Conservation (phyloP, 164 flowering plant species). For the Vitis rotundifolia region DNA sequence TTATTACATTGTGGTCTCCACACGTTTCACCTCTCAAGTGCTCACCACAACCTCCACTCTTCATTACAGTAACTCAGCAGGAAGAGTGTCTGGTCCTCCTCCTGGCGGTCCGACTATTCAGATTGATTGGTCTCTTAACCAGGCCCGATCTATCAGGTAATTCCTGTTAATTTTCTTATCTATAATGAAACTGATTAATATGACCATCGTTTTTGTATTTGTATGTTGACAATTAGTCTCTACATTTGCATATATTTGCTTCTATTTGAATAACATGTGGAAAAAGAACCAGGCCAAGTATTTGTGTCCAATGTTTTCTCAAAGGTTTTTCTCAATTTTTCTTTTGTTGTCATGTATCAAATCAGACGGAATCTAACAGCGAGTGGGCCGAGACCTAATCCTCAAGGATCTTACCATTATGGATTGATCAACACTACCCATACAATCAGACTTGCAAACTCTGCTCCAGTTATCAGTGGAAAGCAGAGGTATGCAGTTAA, state of each 20-base stretch:
- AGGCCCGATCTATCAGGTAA: conserved; percentile 63
- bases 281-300: too few species aligned
- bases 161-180: background rate
- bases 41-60: conserved; percentile 50
- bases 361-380: conserved; percentile 76
- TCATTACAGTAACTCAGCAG: conserved; percentile 50
- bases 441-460: conserved; percentile 66
- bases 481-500: conserved; percentile 88
- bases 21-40: conserved; percentile 55
- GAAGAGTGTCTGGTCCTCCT: conserved; percentile 43
- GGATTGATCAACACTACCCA: conserved; percentile 70
- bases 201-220: too few species aligned
- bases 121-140: conserved; percentile 59
- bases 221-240: too few species aligned
- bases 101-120: conserved; percentile 58
- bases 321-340: too few species aligned
- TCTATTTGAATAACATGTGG: too few species aligned
- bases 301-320: too few species aligned
- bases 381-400: conserved; percentile 94
- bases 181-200: too few species aligned
- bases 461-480: conserved; percentile 68
- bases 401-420: conserved; percentile 94
- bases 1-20: conserved; percentile 58
- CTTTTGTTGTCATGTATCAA: background rate
- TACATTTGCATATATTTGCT: too few species aligned